Evolutionary conservation across 179 eudicot genomes (phyloP), one percentile per base, ranked within the genome.

Genomic region (Pouteria campechiana): DNA sequence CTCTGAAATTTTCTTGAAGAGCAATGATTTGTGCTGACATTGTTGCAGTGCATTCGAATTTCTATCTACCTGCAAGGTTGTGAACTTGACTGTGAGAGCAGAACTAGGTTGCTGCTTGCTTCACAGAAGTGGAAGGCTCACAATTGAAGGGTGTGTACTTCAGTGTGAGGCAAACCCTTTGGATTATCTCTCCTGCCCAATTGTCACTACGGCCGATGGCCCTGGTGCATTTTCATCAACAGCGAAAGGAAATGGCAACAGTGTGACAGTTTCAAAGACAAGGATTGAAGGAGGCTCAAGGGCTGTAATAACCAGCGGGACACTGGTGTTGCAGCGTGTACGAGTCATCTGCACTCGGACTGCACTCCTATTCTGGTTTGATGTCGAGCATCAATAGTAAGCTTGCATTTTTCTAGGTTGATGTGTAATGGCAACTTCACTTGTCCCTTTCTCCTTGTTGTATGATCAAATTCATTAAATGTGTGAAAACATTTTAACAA

Each of bases 71-170:
- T 85, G 98, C 72, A 90, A 90, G 54, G 54, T 90, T 17, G 63
- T 87, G 11, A 90, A 90, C 61, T 52, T 90, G 64, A 90, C 95
- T 0, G 98, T 90, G 50, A 81, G 75, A 61, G 75, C 87, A 2
- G 95, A 85, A 58, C 78, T 90, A 3, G 98, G 98, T 34, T 90
- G 95, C 67, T 90, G 98, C 65, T 70, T 90, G 74, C 95, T 90
- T 47, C 95, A 90, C 51, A 54, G 98, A 46, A 79, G 93, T 20
- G 98, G 98, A 37, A 76, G 84, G 73, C 63, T 90, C 52, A 85
- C 75, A 0, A 76, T 90, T 23, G 98, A 90, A 36, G 74, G 79
- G 12, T 90, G 98, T 49, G 58, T 78, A 29, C 90, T 90, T 17
- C 98, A 81, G 48, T 90, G 98, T 30, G 95, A 90, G 65, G 67